Base-by-base conservation (phyloP, 805 yeast genomes). In the Saccharomycopsis vini region DNA sequence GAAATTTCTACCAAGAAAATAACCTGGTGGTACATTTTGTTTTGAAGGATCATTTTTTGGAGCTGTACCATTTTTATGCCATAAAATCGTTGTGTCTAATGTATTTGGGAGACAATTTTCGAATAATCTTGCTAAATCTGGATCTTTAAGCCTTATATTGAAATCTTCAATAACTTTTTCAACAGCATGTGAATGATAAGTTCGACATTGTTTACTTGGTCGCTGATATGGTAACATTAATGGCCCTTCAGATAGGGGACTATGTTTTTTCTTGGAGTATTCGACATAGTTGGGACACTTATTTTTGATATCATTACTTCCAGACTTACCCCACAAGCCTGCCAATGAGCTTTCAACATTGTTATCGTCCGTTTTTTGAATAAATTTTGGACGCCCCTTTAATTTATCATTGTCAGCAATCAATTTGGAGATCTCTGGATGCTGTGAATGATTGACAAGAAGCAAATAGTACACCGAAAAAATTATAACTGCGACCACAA, bases 81-180 rank as follows among this genome's bases (percentile, higher is more conserved):
- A 87, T 43, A 83, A 65, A 39, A 87, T 75, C 0, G 95, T 86
- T 1, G 95, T 87, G 55, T 87, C 96, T 42, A 87, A 62, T 0
- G 96, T 87, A 58, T 87, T 87, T 5, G 96, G 95, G 46, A 86
- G 70, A 36, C 90, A 71, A 58, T 87, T 87, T 55, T 87, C 95
- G 52, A 87, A 71, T 45, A 87, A 60, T 40, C 90, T 63, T 3
- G 81, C 82, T 42, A 88, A 61, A 58, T 87, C 95, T 0, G 71
- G 72, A 56, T 79, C 80, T 29, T 58, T 57, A 16, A 85, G 63
- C 50, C 71, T 66, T 10, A 41, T 40, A 39, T 63, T 71, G 57
- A 84, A 63, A 40, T 76, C 79, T 2, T 51, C 56, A 19, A 87
- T 73, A 29, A 78, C 62, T 13, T 55, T 53, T 50, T 87, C 96